Conservation (phyloP, 371 early-diverging fungal species). For the Circinella umbellata region DNA sequence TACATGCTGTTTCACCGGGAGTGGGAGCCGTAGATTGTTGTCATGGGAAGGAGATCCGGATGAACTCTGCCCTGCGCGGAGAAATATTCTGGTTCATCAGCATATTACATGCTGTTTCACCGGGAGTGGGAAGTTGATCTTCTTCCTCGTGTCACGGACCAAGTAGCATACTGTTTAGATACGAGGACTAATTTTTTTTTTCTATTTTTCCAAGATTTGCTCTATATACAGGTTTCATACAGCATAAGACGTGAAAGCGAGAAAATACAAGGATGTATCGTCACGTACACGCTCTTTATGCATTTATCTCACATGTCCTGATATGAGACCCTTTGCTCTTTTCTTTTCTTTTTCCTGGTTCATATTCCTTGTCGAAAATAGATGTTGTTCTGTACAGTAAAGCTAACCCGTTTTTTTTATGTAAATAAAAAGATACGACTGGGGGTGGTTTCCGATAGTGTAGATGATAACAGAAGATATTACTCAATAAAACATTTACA, state of each 20-base stretch:
- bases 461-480: background rate
- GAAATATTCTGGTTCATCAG: conserved; percentile 27
- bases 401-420: background rate
- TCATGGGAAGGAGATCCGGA: too few relatives aligned
- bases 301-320: conserved; percentile 2
- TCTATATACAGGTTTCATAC: conserved; percentile 1
- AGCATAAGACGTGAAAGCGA: background rate
- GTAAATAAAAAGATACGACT: background rate
- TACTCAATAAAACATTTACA: conserved; percentile 4
- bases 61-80: conserved; percentile 34
- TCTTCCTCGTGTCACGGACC: conserved; percentile 13
- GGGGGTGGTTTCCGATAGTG: background rate
- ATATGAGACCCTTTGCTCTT: conserved; percentile 1
- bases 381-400: background rate
- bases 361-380: background rate
- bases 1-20: conserved; percentile 15
- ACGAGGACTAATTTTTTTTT: conserved; percentile 4
- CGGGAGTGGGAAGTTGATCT: conserved; percentile 17
- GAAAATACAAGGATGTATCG: conserved; percentile 2
- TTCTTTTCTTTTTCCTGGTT: conserved; percentile 2
- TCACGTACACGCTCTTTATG: conserved; percentile 2
- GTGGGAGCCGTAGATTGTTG: too few relatives aligned
- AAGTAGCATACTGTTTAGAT: background rate
- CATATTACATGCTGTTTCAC: conserved; percentile 12
- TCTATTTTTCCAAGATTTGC: background rate